Percentiles rank a stretch among this genome's conserved stretches.
Evolutionary conservation across 345 rosid genomes (phyloP).

Genomic region (Citrus maxima): DNA sequence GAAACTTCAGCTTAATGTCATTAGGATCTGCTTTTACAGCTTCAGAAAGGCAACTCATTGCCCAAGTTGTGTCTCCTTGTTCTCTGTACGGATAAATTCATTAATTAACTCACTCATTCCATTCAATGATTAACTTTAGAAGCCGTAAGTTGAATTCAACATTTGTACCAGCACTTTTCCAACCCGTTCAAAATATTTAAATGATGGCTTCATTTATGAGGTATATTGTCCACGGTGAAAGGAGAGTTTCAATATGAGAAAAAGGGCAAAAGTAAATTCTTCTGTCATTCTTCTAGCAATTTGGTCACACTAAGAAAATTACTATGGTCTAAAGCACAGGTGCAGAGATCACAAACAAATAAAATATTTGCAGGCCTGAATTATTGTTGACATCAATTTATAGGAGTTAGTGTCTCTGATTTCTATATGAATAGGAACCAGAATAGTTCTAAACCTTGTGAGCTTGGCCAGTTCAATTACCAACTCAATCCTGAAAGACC

Average conservation of each 20-base stretch:
- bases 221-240: not conserved
- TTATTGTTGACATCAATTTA: too few relatives aligned
- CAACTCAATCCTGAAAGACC: not conserved
- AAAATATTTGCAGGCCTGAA: too few relatives aligned
- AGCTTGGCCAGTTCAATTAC: not conserved
- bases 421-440: not conserved
- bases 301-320: not conserved
- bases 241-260: not conserved
- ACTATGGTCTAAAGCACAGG: not conserved
- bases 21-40: slow-evolving; percentile 77
- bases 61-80: slow-evolving; percentile 43
- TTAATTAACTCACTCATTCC: not conserved
- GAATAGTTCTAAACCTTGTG: not conserved
- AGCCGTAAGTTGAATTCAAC: not conserved
- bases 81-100: slow-evolving; percentile 37
- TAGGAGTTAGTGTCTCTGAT: not conserved
- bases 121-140: not conserved
- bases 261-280: not conserved
- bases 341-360: not conserved
- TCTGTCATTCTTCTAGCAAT: not conserved
- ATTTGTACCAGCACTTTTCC: not conserved
- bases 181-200: not conserved
- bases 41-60: slow-evolving; percentile 60
- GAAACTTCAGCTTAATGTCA: slow-evolving; percentile 50
- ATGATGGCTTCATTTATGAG: not conserved